Evolutionary conservation across 768 basidiomycete genomes (phyloP).

Genomic region (Myochromella boudieri): DNA sequence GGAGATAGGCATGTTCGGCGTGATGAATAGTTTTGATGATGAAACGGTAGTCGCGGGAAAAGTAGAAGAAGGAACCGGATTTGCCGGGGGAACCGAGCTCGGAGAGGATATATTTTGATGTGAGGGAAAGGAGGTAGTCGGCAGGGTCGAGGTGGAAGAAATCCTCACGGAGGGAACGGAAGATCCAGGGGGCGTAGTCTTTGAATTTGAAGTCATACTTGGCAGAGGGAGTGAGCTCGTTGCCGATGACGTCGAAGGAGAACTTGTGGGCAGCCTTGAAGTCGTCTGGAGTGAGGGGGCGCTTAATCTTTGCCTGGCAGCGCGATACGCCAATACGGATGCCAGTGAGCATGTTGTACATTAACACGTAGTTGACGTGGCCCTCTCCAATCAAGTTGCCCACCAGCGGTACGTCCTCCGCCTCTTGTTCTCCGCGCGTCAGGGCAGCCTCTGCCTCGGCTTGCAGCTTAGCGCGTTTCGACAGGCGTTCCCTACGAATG

Average conservation of each 20-base stretch:
- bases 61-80: slow-evolving; percentile 99
- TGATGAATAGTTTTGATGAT: slow-evolving; percentile 99
- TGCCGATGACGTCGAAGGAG: slow-evolving; percentile 96
- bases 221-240: slow-evolving; percentile 96
- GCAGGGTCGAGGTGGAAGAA: slow-evolving; percentile 95
- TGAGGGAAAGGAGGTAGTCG: slow-evolving; percentile 95
- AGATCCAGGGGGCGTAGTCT: slow-evolving; percentile 98
- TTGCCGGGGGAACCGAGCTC: slow-evolving; percentile 98
- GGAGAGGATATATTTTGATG: slow-evolving; percentile 95
- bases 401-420: slow-evolving; percentile 67
- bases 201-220: slow-evolving; percentile 99
- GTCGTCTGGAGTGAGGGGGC: slow-evolving; percentile 82
- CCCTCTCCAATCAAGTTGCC: slow-evolving; percentile 98
- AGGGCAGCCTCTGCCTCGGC: slow-evolving; percentile 57
- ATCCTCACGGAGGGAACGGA: slow-evolving; percentile 92
- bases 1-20: slow-evolving; percentile 90
- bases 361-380: slow-evolving; percentile 97
- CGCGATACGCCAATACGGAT: slow-evolving; percentile 95
- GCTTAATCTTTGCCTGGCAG: slow-evolving; percentile 93
- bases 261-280: slow-evolving; percentile 90
- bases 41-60: slow-evolving; percentile 97
- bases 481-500: slow-evolving; percentile 75
- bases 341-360: slow-evolving; percentile 99
- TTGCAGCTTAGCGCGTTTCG: slow-evolving; percentile 69
- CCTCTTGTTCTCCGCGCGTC: slow-evolving; percentile 31